Base-by-base conservation (phyloP, 257 asterid species). In the Nyctanthes arbortristis region DNA sequence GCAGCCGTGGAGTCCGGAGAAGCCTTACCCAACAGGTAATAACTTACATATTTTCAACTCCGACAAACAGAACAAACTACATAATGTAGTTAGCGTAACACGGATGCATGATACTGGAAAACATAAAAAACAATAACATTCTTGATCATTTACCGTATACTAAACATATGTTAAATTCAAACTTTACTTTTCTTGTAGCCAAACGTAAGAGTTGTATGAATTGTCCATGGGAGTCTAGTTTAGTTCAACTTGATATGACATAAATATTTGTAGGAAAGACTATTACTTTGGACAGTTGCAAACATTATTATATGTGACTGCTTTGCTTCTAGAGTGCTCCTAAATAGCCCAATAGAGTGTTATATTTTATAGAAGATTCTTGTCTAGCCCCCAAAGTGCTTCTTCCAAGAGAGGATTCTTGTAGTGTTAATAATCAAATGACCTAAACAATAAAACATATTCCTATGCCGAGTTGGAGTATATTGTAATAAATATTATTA, bases 1-100 rank as follows among this genome's bases (percentile, higher is more conserved):
- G 79, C 76, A 87, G 61, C 97, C 99, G 35, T 91, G 99, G 99
- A 60, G 68, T 35, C 66, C 89, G 62, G 61, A 82, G 27, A 93
- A 93, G 84, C 76, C 95, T 70, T 91, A 85, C 73, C 95, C 97
- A 73, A 69, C 99, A 80, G 52, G 52, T 40, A n/a, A 45, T 45
- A 45, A 22, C n/a, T n/a, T 16, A 1, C 25, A 14, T n/a, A 45
- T 45, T 16, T 45, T 45, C n/a, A 8, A 45, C 9, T 45, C n/a
- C 6, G 55, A 45, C n/a, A 14, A n/a, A 45, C 25, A 0, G n/a
- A 43, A 45, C n/a, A 5, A n/a, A 1, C 2, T 5, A n/a, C 11
- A n/a, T n/a, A n/a, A n/a, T n/a, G n/a, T n/a, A n/a, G n/a, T n/a
- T n/a, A n/a, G n/a, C n/a, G n/a, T n/a, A n/a, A n/a, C n/a, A n/a